Conservation (phyloP, 768 basidiomycete genomes). For the Pleurotus djamor region DNA sequence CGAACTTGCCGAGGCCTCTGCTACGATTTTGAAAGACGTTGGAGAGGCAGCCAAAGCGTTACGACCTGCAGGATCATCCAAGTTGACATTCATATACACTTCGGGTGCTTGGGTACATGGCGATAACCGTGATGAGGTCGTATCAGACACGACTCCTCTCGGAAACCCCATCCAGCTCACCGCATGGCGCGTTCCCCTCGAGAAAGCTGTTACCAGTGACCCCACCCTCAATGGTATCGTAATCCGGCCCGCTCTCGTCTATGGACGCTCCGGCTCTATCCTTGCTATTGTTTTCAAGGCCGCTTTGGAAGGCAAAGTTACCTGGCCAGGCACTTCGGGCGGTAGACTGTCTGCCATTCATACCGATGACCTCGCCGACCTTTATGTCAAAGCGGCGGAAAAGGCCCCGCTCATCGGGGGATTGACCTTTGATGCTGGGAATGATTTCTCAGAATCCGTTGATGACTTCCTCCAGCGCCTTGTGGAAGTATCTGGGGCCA, state of each 20-base stretch:
- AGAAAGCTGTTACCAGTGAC: slow-evolving; percentile 26
- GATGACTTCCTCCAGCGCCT: slow-evolving; percentile 36
- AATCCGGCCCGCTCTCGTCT: slow-evolving; percentile 40
- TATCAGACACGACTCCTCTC: slow-evolving; percentile 32
- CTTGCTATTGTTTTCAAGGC: slow-evolving; percentile 27
- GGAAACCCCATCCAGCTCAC: slow-evolving; percentile 18
- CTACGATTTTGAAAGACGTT: slow-evolving; percentile 19
- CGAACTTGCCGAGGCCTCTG: slow-evolving; percentile 13
- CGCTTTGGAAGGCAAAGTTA: slow-evolving; percentile 23
- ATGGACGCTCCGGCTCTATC: slow-evolving; percentile 38
- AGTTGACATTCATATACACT: slow-evolving; percentile 42
- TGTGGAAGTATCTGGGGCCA: slow-evolving; percentile 32
- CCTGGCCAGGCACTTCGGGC: background rate
- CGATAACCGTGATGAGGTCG: slow-evolving; percentile 26
- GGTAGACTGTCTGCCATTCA: slow-evolving; percentile 18
- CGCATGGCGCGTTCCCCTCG: slow-evolving; percentile 29
- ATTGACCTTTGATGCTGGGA: slow-evolving; percentile 37
- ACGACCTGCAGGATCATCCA: slow-evolving; percentile 27
- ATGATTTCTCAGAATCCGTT: slow-evolving; percentile 34
- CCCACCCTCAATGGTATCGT: slow-evolving; percentile 38
- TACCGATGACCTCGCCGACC: slow-evolving; percentile 42
- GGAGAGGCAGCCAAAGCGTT: slow-evolving; percentile 17
- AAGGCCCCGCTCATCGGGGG: slow-evolving; percentile 31
- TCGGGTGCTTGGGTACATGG: slow-evolving; percentile 45
- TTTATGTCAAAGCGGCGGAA: slow-evolving; percentile 38